Percentiles rank a stretch among this genome's conserved stretches.
Conservation (phyloP, 345 rosid genomes). For the Aquilaria sinensis region DNA sequence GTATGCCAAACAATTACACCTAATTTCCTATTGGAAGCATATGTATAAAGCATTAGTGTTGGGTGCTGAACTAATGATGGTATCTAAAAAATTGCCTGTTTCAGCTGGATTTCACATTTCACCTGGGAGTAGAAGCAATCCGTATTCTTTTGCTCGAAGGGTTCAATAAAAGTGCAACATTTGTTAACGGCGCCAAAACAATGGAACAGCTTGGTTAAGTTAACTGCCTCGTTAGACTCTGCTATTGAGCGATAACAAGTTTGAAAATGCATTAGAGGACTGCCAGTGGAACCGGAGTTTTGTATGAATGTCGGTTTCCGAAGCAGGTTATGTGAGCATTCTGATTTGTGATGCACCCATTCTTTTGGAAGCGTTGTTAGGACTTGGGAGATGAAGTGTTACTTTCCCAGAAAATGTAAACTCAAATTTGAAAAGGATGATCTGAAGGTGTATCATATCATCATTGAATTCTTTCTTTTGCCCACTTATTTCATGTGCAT, state of each 20-base stretch:
- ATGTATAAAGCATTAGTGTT: neutral
- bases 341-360: too few species aligned
- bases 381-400: too few species aligned
- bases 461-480: too few species aligned
- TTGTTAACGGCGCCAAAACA: slow-evolving; percentile 63
- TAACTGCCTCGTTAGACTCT: neutral
- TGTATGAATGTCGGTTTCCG: too few species aligned
- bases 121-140: slow-evolving; percentile 57
- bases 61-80: neutral
- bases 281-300: too few species aligned
- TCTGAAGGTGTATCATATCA: too few species aligned
- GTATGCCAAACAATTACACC: slow-evolving; percentile 24
- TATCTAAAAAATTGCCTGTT: slow-evolving; percentile 1
- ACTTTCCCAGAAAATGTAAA: too few species aligned
- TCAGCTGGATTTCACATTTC: slow-evolving; percentile 78
- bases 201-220: slow-evolving; percentile 47
- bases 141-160: slow-evolving; percentile 70
- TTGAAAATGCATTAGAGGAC: too few species aligned
- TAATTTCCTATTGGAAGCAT: neutral
- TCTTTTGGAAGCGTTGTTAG: too few species aligned
- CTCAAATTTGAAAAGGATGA: too few species aligned
- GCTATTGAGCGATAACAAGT: neutral
- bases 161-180: slow-evolving; percentile 75
- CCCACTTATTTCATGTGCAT: too few species aligned
- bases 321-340: too few species aligned